Percentiles rank a stretch among this genome's conserved stretches.
Conservation (phyloP, 768 basidiomycete genomes). For the Collybiopsis luxurians region DNA sequence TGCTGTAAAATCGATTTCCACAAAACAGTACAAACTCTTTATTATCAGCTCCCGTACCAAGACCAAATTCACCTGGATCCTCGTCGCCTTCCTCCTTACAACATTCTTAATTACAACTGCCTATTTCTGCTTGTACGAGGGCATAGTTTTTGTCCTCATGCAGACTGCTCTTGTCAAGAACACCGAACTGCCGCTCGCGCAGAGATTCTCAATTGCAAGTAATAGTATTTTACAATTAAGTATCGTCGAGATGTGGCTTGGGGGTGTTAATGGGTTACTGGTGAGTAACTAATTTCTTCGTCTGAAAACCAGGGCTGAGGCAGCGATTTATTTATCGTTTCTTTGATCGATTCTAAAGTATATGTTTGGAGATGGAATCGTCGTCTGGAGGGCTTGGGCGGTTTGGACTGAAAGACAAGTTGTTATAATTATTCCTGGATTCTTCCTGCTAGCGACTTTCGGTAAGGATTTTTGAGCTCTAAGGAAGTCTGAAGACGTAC, state of each 20-base stretch:
- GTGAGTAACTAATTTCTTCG: background rate
- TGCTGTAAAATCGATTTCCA: background rate
- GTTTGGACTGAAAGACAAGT: background rate
- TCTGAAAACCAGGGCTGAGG: too few species aligned
- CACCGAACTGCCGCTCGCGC: background rate
- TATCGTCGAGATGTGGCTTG: background rate
- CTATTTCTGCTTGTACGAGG: background rate
- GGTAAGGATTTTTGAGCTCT: background rate
- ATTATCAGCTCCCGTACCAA: background rate
- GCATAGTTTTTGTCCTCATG: background rate
- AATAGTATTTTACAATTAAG: background rate
- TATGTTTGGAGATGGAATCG: background rate
- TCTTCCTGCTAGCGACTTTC: background rate
- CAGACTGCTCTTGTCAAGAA: background rate
- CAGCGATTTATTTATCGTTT: too few species aligned
- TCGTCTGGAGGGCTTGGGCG: background rate
- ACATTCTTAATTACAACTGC: background rate
- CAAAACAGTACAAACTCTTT: too few species aligned
- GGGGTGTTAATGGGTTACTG: conserved; percentile 2
- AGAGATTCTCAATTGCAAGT: background rate
- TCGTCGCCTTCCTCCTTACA: background rate
- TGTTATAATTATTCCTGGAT: background rate
- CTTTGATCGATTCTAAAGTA: background rate
- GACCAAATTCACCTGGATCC: background rate
- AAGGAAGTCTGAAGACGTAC: too few species aligned